Evolutionary conservation across 768 basidiomycete genomes (phyloP), one percentile per base, ranked within the genome.

Genomic region (Fomitopsis serialis): DNA sequence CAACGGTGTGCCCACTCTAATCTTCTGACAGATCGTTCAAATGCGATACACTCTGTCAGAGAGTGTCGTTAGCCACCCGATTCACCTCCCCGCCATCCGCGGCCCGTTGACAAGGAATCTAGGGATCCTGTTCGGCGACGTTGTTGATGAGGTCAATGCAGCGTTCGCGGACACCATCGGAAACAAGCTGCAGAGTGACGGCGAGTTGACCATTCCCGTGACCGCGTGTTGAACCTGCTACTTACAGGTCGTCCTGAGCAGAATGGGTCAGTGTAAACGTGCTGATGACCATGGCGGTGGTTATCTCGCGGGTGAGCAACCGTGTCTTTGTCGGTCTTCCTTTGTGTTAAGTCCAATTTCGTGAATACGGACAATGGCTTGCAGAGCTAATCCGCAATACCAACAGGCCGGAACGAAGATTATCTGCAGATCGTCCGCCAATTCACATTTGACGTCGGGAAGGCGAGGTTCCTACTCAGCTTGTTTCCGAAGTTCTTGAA

Each of bases 281-380:
- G 1, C 10, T 35, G 10, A 17, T 27, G 9, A 36, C 35, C 35
- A 53, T 53, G 52, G 36, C 52, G 19, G 24, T 63, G 21, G 59
- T 80, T 19, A 61, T 80, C 21, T 66, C 68, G 45, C 70, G 75
- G 34, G 64, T 68, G 9, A 74, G 64, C 43, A 78, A 77, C 52
- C 70, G 80, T 32, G 45, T 72, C 0, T 76, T 82, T 50, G 74
- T 81, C 9, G 81, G 79, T 0, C 63, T 72, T 27, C 77, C 78
- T 5, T 46, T 76, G 2, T 79, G 79, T n/a, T 78, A 47, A 24
- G 74, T 65, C 17, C 35, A 19, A 40, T 40, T 17, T n/a, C 15
- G 4, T 40, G 17, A 5, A 11, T 32, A 32, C 6, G 29, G 29
- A 6, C 11, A 11, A 32, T 11, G 6, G 29, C 24, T 43, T 17